phyloP scores from a whole-genome alignment of 1,284 basidiomycete species.

The Athelia sp. region DNA sequence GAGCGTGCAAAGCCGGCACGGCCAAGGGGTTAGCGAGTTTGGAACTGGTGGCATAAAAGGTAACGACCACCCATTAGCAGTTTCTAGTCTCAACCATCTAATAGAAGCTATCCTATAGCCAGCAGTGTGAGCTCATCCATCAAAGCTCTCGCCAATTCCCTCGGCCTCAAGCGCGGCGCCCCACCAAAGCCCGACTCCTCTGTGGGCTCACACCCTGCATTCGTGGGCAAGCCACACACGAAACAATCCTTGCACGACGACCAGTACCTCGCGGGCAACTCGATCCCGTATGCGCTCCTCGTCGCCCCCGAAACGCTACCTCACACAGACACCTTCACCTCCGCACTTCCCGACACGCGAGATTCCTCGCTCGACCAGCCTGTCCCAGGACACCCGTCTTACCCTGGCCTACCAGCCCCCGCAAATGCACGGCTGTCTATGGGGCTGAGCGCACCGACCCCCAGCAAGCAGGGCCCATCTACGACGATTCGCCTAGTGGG shows the following conservation, averaged over 20 bases:
- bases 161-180: conserved; percentile 55
- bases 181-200: conserved; percentile 27
- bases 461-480: conserved; percentile 33
- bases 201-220: too few relatives aligned
- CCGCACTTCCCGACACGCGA: conserved; percentile 30
- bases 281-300: conserved; percentile 46
- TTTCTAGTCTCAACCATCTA: conserved; percentile 11
- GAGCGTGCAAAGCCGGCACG: neutral
- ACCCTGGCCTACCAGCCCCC: conserved; percentile 54
- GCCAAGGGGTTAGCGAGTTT: conserved; percentile 48
- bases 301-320: conserved; percentile 29
- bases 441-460: conserved; percentile 32
- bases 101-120: conserved; percentile 27
- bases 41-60: conserved; percentile 62
- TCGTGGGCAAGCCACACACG: neutral
- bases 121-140: conserved; percentile 60
- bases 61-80: conserved; percentile 22
- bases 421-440: conserved; percentile 50
- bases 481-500: conserved; percentile 64
- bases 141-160: conserved; percentile 61
- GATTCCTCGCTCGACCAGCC: conserved; percentile 19
- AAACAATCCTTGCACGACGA: neutral
- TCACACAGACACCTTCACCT: conserved; percentile 45
- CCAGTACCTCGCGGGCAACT: conserved; percentile 9
- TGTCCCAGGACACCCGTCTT: conserved; percentile 49